These are phyloP conservation scores for Geotrichum aggregatum DNA, from an alignment of 1,139 yeast genomes.

Conservation along the genomic window DNA sequence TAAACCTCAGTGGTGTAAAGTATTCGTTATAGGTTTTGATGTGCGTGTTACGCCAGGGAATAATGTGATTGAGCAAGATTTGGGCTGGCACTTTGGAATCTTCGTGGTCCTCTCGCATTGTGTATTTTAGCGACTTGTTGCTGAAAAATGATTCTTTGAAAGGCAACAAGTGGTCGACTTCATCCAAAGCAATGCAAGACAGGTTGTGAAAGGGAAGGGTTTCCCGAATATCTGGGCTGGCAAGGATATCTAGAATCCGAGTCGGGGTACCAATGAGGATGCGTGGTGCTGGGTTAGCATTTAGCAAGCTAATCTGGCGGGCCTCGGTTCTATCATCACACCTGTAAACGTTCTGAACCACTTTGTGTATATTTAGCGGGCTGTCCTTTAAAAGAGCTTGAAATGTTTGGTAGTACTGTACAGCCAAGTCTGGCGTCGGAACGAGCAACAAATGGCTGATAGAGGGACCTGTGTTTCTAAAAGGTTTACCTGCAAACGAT, in stretches of 20 bases:
- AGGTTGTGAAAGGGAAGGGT: slow-evolving; percentile 25
- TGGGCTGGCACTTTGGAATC: slow-evolving; percentile 23
- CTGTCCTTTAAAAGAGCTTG: slow-evolving; percentile 41
- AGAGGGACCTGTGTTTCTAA: slow-evolving; percentile 7
- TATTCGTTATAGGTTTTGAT: slow-evolving; percentile 16
- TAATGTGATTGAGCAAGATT: slow-evolving; percentile 25
- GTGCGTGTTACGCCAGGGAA: slow-evolving; percentile 26
- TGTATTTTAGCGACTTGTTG: neutral
- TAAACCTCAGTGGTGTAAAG: slow-evolving; percentile 23
- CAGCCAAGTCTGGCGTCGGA: slow-evolving; percentile 78
- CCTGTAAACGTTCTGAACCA: slow-evolving; percentile 57
- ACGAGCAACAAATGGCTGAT: slow-evolving; percentile 51
- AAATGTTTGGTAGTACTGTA: slow-evolving; percentile 54
- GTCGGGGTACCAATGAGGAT: slow-evolving; percentile 84
- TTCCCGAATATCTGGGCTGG: slow-evolving; percentile 23
- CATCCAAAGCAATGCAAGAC: slow-evolving; percentile 28
- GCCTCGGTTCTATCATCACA: slow-evolving; percentile 74
- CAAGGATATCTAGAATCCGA: slow-evolving; percentile 68
- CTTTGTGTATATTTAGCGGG: slow-evolving; percentile 44
- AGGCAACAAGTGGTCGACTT: slow-evolving; percentile 26
- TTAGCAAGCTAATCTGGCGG: slow-evolving; percentile 59
- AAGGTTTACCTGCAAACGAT: slow-evolving; percentile 15
- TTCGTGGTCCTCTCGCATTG: neutral
- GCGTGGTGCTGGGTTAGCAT: slow-evolving; percentile 70
- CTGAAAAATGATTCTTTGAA: neutral